Percentiles rank a stretch among this genome's conserved stretches.
phyloP scores from a whole-genome alignment of 2,329 filamentous ascomycete species.

The Hypoxylon sp. region DNA sequence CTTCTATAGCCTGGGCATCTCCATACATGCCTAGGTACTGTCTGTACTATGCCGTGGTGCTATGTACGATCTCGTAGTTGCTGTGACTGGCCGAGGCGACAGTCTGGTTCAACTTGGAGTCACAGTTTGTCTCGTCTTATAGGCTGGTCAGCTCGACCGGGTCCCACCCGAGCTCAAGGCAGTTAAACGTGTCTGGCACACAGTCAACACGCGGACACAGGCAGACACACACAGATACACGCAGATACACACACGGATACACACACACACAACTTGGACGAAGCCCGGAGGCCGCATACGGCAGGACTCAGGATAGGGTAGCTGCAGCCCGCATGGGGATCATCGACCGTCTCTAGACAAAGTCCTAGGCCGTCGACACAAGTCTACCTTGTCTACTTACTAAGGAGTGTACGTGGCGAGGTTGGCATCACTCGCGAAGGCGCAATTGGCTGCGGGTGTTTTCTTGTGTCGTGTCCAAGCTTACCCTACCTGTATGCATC shows the following conservation, averaged over 20 bases:
- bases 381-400: conserved; percentile 19
- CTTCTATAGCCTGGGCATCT: conserved; percentile 7
- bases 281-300: conserved; percentile 27
- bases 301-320: conserved; percentile 3
- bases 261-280: conserved; percentile 25
- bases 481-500: too few species aligned
- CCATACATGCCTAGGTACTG: not conserved
- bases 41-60: too few species aligned
- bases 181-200: conserved; percentile 36
- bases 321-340: conserved; percentile 24
- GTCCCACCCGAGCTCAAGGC: conserved; percentile 33
- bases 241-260: too few species aligned
- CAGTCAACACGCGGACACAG: too few species aligned
- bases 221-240: too few species aligned
- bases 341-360: conserved; percentile 1
- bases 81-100: too few species aligned
- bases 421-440: not conserved
- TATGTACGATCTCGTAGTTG: too few species aligned
- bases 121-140: too few species aligned
- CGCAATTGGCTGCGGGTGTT: not conserved
- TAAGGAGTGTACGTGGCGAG: conserved; percentile 8
- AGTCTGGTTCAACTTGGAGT: too few species aligned
- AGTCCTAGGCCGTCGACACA: conserved; percentile 21
- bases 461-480: not conserved
- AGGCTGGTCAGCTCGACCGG: conserved; percentile 28